A percentile compares a stretch with the other conserved stretches of the same genome.
phyloP scores from a whole-genome alignment of 306 rosid genomes.

The Sophora flavescens region DNA sequence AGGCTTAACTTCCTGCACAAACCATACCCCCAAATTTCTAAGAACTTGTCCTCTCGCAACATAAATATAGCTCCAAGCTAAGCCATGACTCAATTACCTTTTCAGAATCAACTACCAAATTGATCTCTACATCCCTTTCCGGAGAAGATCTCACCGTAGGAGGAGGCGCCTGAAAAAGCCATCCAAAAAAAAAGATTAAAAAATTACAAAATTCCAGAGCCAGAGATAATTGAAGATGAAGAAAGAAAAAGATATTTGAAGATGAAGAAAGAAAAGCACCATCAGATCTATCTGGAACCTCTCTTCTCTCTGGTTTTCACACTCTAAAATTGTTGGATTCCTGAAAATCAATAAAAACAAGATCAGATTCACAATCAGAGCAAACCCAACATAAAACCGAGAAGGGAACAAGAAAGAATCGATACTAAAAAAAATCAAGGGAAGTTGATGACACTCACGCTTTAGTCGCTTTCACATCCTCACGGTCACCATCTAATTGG shows the following conservation, averaged over 20 bases:
- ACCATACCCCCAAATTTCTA: background rate
- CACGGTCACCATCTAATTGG: constrained; percentile 68
- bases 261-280: constrained; percentile 57
- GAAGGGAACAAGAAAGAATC: background rate
- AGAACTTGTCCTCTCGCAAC: background rate
- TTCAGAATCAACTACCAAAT: constrained; percentile 66
- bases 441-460: constrained; percentile 67
- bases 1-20: constrained; percentile 72
- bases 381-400: constrained; percentile 19
- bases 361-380: constrained; percentile 43
- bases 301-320: constrained; percentile 73
- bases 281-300: constrained; percentile 93
- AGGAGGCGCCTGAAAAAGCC: constrained; percentile 77
- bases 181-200: constrained; percentile 1
- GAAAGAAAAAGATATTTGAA: constrained; percentile 30
- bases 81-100: constrained; percentile 69
- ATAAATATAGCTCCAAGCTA: background rate
- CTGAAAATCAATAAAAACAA: constrained; percentile 53
- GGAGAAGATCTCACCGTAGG: constrained; percentile 83
- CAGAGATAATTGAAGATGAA: background rate
- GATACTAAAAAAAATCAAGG: background rate
- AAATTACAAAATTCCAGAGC: background rate
- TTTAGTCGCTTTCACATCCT: constrained; percentile 71
- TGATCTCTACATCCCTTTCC: constrained; percentile 71
- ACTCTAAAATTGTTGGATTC: constrained; percentile 52